Conservation (phyloP, 164 flowering plant species). For the Magnolia kwangsiensis region DNA sequence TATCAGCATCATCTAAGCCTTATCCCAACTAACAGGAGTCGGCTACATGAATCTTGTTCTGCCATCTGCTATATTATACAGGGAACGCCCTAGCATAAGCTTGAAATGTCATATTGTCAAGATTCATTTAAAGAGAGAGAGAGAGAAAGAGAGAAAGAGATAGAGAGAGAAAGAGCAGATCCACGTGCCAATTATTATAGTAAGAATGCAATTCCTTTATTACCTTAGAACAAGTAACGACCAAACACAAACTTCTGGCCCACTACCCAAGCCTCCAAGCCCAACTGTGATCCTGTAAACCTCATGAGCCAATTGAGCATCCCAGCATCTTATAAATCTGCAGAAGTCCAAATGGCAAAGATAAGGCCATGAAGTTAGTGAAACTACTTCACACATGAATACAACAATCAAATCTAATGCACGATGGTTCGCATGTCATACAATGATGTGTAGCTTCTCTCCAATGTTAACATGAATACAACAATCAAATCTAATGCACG, state of each 20-base stretch:
- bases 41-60: too few relatives aligned
- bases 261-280: slow-evolving; percentile 65
- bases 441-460: background rate
- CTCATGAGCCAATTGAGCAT: slow-evolving; percentile 58
- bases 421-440: background rate
- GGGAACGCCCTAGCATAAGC: too few relatives aligned
- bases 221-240: slow-evolving; percentile 85
- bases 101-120: too few relatives aligned
- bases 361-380: background rate
- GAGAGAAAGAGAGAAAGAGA: background rate
- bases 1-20: too few relatives aligned
- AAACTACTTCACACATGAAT: background rate
- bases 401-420: background rate
- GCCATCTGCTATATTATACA: too few relatives aligned
- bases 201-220: background rate
- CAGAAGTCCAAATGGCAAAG: slow-evolving; percentile 1
- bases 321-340: slow-evolving; percentile 95
- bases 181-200: background rate
- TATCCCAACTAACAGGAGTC: too few relatives aligned
- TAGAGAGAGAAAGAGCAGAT: background rate
- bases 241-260: slow-evolving; percentile 80
- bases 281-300: slow-evolving; percentile 84
- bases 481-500: background rate
- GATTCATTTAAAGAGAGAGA: too few relatives aligned
- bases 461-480: background rate